Conservation (phyloP, 2,329 filamentous ascomycete species). For the Albophoma yamanashiensis region DNA sequence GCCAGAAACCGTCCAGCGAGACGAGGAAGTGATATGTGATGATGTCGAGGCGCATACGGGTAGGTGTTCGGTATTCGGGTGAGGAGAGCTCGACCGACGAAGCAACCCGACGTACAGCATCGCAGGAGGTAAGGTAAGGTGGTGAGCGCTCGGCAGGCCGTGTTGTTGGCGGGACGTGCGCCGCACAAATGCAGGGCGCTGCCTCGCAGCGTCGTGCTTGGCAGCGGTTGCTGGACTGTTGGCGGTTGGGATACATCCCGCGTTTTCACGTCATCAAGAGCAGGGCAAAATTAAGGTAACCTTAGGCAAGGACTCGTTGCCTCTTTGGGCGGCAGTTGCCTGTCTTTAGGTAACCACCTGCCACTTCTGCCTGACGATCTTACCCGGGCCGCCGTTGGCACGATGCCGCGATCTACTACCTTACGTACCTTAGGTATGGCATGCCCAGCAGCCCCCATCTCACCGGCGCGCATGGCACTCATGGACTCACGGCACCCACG, state of each 20-base stretch:
- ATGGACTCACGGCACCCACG: not conserved
- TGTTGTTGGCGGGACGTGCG: not conserved
- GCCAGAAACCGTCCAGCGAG: not conserved
- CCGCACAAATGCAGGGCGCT: not conserved
- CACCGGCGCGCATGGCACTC: not conserved
- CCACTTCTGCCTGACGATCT: not conserved
- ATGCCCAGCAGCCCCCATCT: not conserved
- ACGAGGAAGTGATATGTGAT: not conserved
- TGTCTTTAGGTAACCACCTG: not conserved
- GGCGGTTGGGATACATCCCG: not conserved
- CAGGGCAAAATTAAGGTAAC: too few species aligned
- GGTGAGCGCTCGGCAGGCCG: not conserved
- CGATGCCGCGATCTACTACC: not conserved
- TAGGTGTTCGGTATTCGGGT: not conserved
- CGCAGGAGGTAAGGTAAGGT: not conserved
- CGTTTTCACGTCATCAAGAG: not conserved
- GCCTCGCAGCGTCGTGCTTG: not conserved
- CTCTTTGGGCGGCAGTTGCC: not conserved
- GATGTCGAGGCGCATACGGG: not conserved
- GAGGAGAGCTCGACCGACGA: not conserved
- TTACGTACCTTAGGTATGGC: too few species aligned
- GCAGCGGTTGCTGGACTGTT: not conserved
- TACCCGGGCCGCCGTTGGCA: not conserved
- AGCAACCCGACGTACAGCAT: too few species aligned
- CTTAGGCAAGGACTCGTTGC: not conserved